A percentile compares a stretch with the other conserved stretches of the same genome.
Conservation (phyloP, 2,329 filamentous ascomycete species). For the Xylaria sp. region DNA sequence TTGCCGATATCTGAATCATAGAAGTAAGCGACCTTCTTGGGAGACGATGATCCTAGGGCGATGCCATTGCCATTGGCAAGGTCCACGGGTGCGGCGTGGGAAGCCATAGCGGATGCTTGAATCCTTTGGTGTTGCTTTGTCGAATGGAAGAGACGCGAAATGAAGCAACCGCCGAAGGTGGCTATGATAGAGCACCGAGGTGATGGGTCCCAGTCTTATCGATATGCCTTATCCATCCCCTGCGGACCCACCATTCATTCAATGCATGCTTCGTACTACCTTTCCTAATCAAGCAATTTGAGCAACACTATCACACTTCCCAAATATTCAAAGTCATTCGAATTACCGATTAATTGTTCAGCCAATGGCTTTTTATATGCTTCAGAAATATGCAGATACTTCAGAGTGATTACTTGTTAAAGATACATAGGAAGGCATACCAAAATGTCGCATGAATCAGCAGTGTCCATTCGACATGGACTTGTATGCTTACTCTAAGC, state of each 20-base stretch:
- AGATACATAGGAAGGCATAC: no score
- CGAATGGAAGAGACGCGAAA: slow-evolving; percentile 28
- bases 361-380: no score
- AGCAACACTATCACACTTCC: no score
- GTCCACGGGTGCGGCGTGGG: slow-evolving; percentile 60
- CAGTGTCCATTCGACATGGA: not conserved
- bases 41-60: slow-evolving; percentile 55
- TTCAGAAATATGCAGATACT: no score
- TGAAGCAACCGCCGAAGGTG: slow-evolving; percentile 13
- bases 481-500: not conserved
- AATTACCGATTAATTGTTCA: no score
- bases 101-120: slow-evolving; percentile 54
- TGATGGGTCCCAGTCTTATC: not conserved
- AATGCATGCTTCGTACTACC: not conserved
- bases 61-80: slow-evolving; percentile 63
- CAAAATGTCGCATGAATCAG: no score
- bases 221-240: slow-evolving; percentile 5
- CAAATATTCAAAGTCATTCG: no score
- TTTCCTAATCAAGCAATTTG: not conserved
- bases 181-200: slow-evolving; percentile 14
- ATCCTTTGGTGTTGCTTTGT: slow-evolving; percentile 8
- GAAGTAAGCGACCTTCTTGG: slow-evolving; percentile 96
- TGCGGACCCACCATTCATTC: not conserved
- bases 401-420: no score
- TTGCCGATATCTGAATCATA: slow-evolving; percentile 99